Evolutionary conservation across 2,329 filamentous ascomycete genomes (phyloP), one percentile per base, ranked within the genome.

Genomic region (Phialophora macrospora): DNA sequence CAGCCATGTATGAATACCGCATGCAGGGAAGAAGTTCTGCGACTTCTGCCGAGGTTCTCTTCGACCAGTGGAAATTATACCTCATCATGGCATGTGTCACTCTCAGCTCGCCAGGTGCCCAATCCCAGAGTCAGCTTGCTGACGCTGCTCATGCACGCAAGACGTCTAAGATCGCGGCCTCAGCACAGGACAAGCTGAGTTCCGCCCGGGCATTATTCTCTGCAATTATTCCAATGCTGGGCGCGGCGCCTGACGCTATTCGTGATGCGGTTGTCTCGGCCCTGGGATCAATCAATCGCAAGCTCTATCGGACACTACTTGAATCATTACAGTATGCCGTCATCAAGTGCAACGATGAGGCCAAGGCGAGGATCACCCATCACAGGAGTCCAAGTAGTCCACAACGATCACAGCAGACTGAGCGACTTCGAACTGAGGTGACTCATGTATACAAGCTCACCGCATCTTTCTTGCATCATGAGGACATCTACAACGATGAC

Each of bases 51-150:
- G 93, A 96, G 72, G 88, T 96, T 24, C 84, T 97, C 64, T 88
- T 99, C 65, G 96, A 98, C 77, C 95, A 99, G 76, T 99, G 94
- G 94, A 98, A 97, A 78, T 82, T 98, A 1, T 98, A 98, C 76
- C 84, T 99, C 28, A 93, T 97, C 62, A 97, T 99, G 80, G 95
- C 94, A 9, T 99, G 96, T 78, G 97, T 94, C 9, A 98, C 95
- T 0, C 83, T 99, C 63, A 93, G 91, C 44, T 95, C 95, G 71
- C 86, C 92, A 9, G 92, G 92, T 9, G 87, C 82, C 22, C 82
- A 86, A 63, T 83, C 82, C 38, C 82, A 85, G 67, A 83, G 83
- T 24, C 86, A 88, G 62, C 82, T 88, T 32, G 81, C 83, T 12
- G 84, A 84, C 67, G 84, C 84, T 44, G 90, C 96, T 69, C 94